Evolutionary conservation across 192 early-diverging fungal species (phyloP).

Genomic region (Backusella morwellensis): DNA sequence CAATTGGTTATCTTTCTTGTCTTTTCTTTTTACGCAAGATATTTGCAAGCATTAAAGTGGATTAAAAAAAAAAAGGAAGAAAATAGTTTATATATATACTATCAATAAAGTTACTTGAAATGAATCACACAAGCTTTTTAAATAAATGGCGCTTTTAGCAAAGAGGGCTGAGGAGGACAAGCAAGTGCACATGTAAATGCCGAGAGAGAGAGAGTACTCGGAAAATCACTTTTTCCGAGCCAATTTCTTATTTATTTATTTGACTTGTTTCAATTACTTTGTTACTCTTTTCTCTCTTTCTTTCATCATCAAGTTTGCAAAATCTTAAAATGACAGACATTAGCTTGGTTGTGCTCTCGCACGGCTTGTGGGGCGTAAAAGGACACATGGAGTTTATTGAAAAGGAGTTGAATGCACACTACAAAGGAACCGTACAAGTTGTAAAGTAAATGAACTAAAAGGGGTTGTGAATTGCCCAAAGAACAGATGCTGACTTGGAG

Average conservation of each 20-base stretch:
- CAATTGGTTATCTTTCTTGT: slow-evolving; percentile 80
- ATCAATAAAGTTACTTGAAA: too few relatives aligned
- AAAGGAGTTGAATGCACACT: neutral
- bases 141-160: too few relatives aligned
- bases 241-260: neutral
- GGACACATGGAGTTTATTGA: slow-evolving; percentile 15
- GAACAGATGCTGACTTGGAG: neutral
- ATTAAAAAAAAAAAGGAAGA: slow-evolving; percentile 41
- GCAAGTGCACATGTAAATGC: too few relatives aligned
- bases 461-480: too few relatives aligned
- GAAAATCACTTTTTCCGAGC: too few relatives aligned
- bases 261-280: neutral
- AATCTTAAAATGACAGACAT: neutral
- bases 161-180: too few relatives aligned
- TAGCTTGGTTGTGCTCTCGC: neutral
- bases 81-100: too few relatives aligned
- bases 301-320: too few relatives aligned
- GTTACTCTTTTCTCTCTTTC: too few relatives aligned
- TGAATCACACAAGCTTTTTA: too few relatives aligned
- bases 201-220: too few relatives aligned
- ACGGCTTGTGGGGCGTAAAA: slow-evolving; percentile 10
- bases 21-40: slow-evolving; percentile 78
- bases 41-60: slow-evolving; percentile 83
- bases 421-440: neutral
- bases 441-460: neutral